phyloP scores from a whole-genome alignment of 2,329 filamentous ascomycete species.

The Cercospora canescens region DNA sequence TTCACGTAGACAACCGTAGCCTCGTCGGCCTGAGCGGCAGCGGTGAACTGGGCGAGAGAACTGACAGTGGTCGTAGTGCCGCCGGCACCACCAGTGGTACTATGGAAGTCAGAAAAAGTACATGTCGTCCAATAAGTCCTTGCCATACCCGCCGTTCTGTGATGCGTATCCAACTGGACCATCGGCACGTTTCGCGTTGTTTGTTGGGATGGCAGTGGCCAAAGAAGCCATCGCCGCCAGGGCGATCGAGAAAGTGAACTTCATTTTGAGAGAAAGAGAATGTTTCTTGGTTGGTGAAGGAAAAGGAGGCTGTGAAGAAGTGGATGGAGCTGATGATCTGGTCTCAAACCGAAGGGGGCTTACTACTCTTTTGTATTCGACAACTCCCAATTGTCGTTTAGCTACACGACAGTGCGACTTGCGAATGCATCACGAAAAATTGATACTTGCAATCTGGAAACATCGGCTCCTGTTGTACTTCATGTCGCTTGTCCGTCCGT shows the following conservation, averaged over 20 bases:
- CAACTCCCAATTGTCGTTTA: neutral
- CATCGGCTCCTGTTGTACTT: neutral
- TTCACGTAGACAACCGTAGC: conserved; percentile 49
- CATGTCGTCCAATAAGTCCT: neutral
- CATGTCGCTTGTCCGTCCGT: conserved; percentile 2
- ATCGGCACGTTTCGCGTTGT: conserved; percentile 10
- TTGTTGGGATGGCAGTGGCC: conserved; percentile 23
- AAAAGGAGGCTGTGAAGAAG: neutral
- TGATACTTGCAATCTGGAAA: neutral
- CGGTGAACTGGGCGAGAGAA: conserved; percentile 43
- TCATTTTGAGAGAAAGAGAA: conserved; percentile 17
- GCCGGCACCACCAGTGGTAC: conserved; percentile 50
- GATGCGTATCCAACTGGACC: conserved; percentile 30
- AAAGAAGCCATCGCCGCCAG: conserved; percentile 30
- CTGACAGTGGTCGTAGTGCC: conserved; percentile 49
- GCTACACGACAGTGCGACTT: neutral
- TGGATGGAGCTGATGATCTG: neutral
- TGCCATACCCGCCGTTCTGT: conserved; percentile 28
- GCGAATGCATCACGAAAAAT: neutral
- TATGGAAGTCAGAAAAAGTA: neutral
- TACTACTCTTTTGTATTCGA: neutral
- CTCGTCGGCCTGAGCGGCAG: conserved; percentile 36
- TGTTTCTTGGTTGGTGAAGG: conserved; percentile 4
- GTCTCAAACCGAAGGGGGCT: neutral
- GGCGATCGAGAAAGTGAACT: conserved; percentile 22